A percentile compares a stretch with the other conserved stretches of the same genome.
Evolutionary conservation across 805 yeast genomes (phyloP).

Genomic region (Starmera amethionina): DNA sequence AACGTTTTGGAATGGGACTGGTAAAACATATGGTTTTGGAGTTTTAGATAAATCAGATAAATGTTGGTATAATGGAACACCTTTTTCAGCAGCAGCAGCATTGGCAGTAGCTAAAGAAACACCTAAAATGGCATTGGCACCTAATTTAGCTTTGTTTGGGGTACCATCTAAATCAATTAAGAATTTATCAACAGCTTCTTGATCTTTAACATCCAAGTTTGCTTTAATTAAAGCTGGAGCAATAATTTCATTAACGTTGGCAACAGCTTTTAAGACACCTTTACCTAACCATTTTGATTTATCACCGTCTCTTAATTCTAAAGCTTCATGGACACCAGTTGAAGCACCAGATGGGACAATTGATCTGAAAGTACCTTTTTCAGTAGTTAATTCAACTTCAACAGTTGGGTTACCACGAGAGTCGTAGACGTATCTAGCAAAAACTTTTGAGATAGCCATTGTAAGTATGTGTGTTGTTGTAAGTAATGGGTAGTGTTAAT

Average conservation of each 20-base stretch:
- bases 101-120: slow-evolving; percentile 95
- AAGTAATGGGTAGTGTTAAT: neutral
- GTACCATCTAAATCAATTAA: slow-evolving; percentile 88
- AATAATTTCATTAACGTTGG: slow-evolving; percentile 88
- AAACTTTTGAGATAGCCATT: slow-evolving; percentile 83
- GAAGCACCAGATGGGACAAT: slow-evolving; percentile 99
- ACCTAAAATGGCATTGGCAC: slow-evolving; percentile 98
- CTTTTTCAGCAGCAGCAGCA: slow-evolving; percentile 97
- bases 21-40: slow-evolving; percentile 80
- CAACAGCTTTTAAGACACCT: slow-evolving; percentile 96
- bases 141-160: slow-evolving; percentile 92
- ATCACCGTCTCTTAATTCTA: slow-evolving; percentile 97
- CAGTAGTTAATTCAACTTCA: slow-evolving; percentile 94
- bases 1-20: slow-evolving; percentile 99
- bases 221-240: slow-evolving; percentile 89
- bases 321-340: slow-evolving; percentile 97
- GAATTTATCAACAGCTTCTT: slow-evolving; percentile 80
- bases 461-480: slow-evolving; percentile 5
- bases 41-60: slow-evolving; percentile 68
- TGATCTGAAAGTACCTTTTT: slow-evolving; percentile 88
- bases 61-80: slow-evolving; percentile 89
- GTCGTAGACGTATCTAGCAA: slow-evolving; percentile 97
- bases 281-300: slow-evolving; percentile 96
- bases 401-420: slow-evolving; percentile 99
- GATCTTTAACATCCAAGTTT: slow-evolving; percentile 77